These are phyloP conservation scores for Trifolium subterraneum DNA, from an alignment of 306 rosid species.

Conservation along the genomic window DNA sequence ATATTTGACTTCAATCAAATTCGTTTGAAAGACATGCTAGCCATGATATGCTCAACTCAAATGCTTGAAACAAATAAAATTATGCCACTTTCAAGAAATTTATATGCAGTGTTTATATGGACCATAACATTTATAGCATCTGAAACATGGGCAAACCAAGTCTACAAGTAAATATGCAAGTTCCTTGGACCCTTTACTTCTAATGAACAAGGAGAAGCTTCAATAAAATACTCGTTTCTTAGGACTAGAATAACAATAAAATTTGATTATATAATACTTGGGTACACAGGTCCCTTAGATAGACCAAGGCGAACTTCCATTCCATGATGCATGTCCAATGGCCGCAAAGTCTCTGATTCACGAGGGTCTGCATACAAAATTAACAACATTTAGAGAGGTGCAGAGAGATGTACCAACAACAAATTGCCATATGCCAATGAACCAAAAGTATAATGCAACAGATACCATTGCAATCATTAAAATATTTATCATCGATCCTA, in stretches of 20 bases:
- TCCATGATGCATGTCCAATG: constrained; percentile 86
- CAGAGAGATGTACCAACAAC: background rate
- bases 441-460: background rate
- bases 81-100: background rate
- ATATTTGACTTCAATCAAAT: background rate
- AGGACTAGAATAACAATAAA: constrained; percentile 24
- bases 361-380: constrained; percentile 72
- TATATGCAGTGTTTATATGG: constrained; percentile 2
- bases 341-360: constrained; percentile 80
- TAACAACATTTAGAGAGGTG: constrained; percentile 5
- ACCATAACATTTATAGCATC: constrained; percentile 32
- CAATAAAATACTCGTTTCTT: background rate
- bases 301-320: constrained; percentile 93
- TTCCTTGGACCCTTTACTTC: constrained; percentile 29
- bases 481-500: constrained; percentile 7
- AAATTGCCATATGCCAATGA: background rate
- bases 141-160: constrained; percentile 24
- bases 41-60: constrained; percentile 35
- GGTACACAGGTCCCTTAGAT: constrained; percentile 87
- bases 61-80: constrained; percentile 9
- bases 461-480: background rate
- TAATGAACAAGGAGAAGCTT: constrained; percentile 21
- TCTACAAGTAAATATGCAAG: background rate
- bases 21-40: background rate
- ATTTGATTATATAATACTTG: constrained; percentile 61